Evolutionary conservation across 2,329 filamentous ascomycete species (phyloP).

Genomic region (Botrytis fragariae): DNA sequence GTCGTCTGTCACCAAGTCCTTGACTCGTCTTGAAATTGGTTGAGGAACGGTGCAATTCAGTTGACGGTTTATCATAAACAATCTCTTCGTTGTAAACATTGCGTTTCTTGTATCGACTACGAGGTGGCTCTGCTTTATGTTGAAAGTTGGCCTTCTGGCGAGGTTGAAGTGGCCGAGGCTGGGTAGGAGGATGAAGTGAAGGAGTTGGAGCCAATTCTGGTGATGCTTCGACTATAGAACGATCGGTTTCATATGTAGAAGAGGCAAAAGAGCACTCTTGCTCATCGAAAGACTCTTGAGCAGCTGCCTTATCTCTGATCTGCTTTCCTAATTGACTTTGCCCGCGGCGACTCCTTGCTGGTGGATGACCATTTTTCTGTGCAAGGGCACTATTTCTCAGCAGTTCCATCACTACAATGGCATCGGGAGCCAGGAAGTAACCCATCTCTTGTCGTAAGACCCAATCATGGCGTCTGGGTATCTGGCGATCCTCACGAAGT

Average conservation of each 20-base stretch:
- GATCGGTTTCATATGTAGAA: neutral
- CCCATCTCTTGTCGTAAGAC: neutral
- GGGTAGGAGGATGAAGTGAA: neutral
- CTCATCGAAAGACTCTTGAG: neutral
- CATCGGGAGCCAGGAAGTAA: neutral
- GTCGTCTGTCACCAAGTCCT: neutral
- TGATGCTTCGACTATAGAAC: neutral
- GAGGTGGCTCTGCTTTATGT: neutral
- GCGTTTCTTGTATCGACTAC: neutral
- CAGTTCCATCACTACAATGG: neutral
- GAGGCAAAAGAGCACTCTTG: neutral
- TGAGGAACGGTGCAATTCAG: neutral
- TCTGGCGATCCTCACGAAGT: neutral
- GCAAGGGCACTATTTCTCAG: neutral
- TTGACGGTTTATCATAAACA: neutral
- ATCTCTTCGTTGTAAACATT: neutral
- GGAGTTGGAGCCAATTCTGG: neutral
- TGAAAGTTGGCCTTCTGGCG: neutral
- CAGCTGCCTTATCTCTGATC: too few species aligned
- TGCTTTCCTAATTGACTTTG: neutral
- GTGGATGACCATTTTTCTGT: neutral
- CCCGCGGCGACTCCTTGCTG: neutral
- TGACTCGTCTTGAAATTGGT: neutral
- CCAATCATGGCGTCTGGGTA: neutral
- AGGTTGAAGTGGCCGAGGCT: constrained; percentile 5